Conservation (phyloP, 805 yeast genomes). For the Wickerhamomyces chaumierensis region DNA sequence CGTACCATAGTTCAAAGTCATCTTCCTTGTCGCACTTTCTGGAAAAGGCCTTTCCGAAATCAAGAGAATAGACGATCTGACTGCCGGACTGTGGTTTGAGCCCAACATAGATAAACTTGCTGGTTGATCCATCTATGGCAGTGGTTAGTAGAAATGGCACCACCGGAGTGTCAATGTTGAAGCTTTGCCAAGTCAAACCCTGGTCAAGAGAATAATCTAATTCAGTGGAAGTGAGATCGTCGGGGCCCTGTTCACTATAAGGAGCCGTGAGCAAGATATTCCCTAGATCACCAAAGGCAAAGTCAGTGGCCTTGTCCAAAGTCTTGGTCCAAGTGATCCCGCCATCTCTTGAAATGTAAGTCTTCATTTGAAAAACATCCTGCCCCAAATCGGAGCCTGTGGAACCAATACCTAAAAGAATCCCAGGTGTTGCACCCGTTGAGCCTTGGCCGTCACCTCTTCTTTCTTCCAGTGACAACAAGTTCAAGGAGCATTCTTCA, state of each 20-base stretch:
- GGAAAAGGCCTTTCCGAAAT: constrained; percentile 47
- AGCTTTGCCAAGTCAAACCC: constrained; percentile 51
- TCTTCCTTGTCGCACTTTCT: constrained; percentile 23
- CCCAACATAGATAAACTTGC: constrained; percentile 48
- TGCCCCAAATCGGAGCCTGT: constrained; percentile 17
- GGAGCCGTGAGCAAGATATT: constrained; percentile 52
- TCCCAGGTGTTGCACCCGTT: constrained; percentile 31
- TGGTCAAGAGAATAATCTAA: constrained; percentile 59
- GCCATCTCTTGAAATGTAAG: constrained; percentile 68
- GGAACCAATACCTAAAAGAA: constrained; percentile 31
- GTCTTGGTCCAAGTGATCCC: constrained; percentile 63
- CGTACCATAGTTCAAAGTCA: constrained; percentile 60
- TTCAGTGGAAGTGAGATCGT: constrained; percentile 18
- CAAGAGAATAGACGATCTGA: constrained; percentile 27
- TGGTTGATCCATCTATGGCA: constrained; percentile 61
- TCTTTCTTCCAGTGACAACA: constrained; percentile 23
- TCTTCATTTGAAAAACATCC: constrained; percentile 20
- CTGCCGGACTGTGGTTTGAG: constrained; percentile 5
- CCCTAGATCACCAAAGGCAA: constrained; percentile 70
- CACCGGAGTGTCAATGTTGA: constrained; percentile 32
- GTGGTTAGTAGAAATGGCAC: constrained; percentile 38
- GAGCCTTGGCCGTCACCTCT: constrained; percentile 18
- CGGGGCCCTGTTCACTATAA: constrained; percentile 19
- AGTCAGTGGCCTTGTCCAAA: constrained; percentile 38
- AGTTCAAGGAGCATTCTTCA: constrained; percentile 23